These are phyloP conservation scores for Trichosporon sp. DNA, from an alignment of 1,284 basidiomycete species.

Conservation along the genomic window DNA sequence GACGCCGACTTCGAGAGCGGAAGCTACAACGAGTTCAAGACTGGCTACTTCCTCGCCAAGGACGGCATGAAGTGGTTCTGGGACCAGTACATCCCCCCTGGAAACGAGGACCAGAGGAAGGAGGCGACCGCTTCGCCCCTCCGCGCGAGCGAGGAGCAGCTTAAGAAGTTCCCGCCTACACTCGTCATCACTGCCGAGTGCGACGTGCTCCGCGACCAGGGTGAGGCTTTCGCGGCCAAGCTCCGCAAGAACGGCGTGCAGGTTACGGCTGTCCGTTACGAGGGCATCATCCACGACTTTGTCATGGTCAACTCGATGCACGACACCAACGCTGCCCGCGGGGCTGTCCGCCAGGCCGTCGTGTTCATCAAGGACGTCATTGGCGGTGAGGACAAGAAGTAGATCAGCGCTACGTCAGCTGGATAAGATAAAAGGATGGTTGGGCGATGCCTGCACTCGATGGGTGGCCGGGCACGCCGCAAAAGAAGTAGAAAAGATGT, in stretches of 20 bases:
- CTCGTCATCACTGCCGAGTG: constrained; percentile 16
- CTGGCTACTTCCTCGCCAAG: constrained; percentile 14
- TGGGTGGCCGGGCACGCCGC: no score
- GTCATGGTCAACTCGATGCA: constrained; percentile 17
- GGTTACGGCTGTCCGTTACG: constrained; percentile 11
- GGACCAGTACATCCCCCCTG: constrained; percentile 13
- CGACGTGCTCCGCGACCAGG: constrained; percentile 18
- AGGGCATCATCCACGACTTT: constrained; percentile 19
- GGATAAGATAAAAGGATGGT: no score
- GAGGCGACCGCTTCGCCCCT: constrained; percentile 11
- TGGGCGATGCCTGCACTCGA: no score
- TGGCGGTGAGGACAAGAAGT: neutral
- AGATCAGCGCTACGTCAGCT: no score
- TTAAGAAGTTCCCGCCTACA: constrained; percentile 14
- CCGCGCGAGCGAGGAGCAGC: constrained; percentile 2
- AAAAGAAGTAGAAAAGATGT: no score
- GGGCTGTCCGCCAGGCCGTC: constrained; percentile 4
- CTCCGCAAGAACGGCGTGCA: constrained; percentile 8
- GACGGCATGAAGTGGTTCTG: constrained; percentile 23
- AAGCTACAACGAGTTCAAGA: constrained; percentile 14
- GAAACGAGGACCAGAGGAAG: neutral
- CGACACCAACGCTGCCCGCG: constrained; percentile 11
- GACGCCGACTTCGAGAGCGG: constrained; percentile 15
- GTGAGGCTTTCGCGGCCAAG: constrained; percentile 16
- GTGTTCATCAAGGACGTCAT: constrained; percentile 5